A percentile compares a stretch with the other conserved stretches of the same genome.
Evolutionary conservation across 805 yeast genomes (phyloP).

Genomic region (Kregervanrija pseudodelftensis): DNA sequence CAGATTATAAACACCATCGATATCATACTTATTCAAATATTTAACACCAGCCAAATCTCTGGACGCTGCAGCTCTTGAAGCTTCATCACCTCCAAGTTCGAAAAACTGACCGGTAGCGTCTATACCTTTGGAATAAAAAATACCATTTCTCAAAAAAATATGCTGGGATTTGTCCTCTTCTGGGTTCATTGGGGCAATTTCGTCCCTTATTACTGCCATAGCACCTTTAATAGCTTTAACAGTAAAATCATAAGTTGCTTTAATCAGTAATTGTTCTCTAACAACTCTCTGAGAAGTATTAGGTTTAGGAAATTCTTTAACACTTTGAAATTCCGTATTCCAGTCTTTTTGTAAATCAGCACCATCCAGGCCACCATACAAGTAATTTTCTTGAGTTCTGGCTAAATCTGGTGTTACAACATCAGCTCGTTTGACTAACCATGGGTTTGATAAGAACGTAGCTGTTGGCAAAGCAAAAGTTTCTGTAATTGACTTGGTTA

Average conservation of each 20-base stretch:
- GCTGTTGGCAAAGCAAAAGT: slow-evolving; percentile 57
- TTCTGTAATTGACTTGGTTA: slow-evolving; percentile 41
- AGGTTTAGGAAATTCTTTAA: slow-evolving; percentile 60
- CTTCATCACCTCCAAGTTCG: slow-evolving; percentile 71
- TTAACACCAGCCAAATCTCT: slow-evolving; percentile 75
- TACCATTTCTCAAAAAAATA: slow-evolving; percentile 72
- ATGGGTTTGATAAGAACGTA: slow-evolving; percentile 60
- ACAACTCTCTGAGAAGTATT: slow-evolving; percentile 55
- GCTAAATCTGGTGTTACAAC: slow-evolving; percentile 44
- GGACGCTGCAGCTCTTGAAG: slow-evolving; percentile 71
- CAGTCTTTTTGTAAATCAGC: slow-evolving; percentile 63
- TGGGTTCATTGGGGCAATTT: slow-evolving; percentile 75
- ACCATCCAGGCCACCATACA: slow-evolving; percentile 53
- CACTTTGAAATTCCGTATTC: slow-evolving; percentile 85
- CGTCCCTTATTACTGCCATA: slow-evolving; percentile 64
- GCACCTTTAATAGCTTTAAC: slow-evolving; percentile 75
- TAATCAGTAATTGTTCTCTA: slow-evolving; percentile 69
- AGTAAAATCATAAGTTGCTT: slow-evolving; percentile 70
- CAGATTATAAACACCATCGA: slow-evolving; percentile 58
- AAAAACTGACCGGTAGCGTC: slow-evolving; percentile 63
- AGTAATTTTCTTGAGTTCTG: slow-evolving; percentile 48
- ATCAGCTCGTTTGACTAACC: slow-evolving; percentile 46
- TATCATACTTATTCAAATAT: slow-evolving; percentile 58
- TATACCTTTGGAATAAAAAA: slow-evolving; percentile 76
- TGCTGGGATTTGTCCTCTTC: slow-evolving; percentile 53